These are phyloP conservation scores for Globisporangium echinulatum DNA, from an alignment of 352 stramenopile genomes.

Conservation along the genomic window DNA sequence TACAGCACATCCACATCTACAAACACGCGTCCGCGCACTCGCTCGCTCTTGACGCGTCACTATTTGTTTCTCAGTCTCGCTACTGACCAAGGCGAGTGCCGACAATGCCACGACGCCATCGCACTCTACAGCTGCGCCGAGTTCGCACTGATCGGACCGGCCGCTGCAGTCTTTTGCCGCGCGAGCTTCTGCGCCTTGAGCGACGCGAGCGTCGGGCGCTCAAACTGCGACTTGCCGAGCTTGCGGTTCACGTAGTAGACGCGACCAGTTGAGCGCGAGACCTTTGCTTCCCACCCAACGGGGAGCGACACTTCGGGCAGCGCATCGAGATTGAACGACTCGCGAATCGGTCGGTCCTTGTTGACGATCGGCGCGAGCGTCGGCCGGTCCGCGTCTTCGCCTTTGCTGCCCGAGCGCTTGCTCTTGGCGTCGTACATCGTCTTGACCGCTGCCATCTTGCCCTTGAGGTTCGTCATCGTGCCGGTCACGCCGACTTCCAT, in stretches of 20 bases:
- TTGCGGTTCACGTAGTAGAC: constrained; percentile 89
- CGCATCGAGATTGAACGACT: constrained; percentile 83
- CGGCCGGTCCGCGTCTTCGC: constrained; percentile 22
- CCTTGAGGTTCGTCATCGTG: constrained; percentile 78
- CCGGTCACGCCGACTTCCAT: constrained; percentile 63
- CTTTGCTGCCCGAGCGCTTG: constrained; percentile 60
- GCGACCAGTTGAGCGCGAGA: constrained; percentile 75
- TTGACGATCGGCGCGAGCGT: constrained; percentile 21
- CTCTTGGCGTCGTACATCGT: constrained; percentile 61
- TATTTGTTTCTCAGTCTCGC: too few relatives aligned
- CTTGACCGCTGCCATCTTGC: constrained; percentile 73
- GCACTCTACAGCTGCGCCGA: constrained; percentile 12
- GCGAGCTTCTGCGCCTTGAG: constrained; percentile 81
- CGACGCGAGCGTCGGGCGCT: constrained; percentile 76
- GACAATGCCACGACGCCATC: background rate
- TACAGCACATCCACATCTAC: too few relatives aligned
- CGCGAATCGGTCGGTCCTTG: constrained; percentile 56
- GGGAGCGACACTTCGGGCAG: constrained; percentile 75
- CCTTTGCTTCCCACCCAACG: constrained; percentile 82
- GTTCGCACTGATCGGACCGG: constrained; percentile 10
- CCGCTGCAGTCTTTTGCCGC: constrained; percentile 41
- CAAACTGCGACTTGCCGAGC: constrained; percentile 83
- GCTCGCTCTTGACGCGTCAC: too few relatives aligned
- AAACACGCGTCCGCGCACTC: too few relatives aligned
- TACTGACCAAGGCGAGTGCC: too few relatives aligned